Conservation (phyloP, 139 green algal genomes). For the Zygnema cylindricum region DNA sequence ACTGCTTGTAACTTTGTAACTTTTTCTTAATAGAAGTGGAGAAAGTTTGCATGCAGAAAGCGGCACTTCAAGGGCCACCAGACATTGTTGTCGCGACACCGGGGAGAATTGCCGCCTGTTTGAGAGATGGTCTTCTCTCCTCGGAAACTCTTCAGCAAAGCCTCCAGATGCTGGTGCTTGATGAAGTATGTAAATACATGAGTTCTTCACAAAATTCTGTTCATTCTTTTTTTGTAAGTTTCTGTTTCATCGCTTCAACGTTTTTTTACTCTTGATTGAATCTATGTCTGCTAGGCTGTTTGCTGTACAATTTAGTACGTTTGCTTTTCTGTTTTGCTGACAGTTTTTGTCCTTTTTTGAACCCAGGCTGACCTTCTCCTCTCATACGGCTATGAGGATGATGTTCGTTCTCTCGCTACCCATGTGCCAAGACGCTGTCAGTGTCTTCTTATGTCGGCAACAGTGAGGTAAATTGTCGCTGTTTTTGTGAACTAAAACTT, state of each 20-base stretch:
- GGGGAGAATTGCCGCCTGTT: slow-evolving; percentile 66
- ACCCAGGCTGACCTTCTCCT: too few species aligned
- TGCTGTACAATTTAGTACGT: too few species aligned
- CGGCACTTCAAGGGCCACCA: slow-evolving; percentile 64
- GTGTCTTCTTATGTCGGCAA: too few species aligned
- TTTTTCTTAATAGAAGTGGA: not conserved
- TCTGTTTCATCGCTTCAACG: not conserved
- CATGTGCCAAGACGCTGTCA: too few species aligned
- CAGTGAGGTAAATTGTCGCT: too few species aligned
- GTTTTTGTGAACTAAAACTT: too few species aligned
- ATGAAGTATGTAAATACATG: slow-evolving; percentile 71
- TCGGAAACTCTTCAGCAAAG: slow-evolving; percentile 7
- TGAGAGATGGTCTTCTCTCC: slow-evolving; percentile 71
- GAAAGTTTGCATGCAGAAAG: slow-evolving; percentile 23
- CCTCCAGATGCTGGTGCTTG: slow-evolving; percentile 83
- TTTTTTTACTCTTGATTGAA: slow-evolving; percentile 9
- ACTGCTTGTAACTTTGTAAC: not conserved
- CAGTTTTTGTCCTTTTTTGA: too few species aligned
- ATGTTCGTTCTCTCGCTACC: too few species aligned
- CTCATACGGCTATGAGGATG: too few species aligned
- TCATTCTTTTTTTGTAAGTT: slow-evolving; percentile 19
- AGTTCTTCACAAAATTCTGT: not conserved
- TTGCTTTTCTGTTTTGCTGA: too few species aligned
- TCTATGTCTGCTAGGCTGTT: slow-evolving; percentile 10
- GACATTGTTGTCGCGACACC: slow-evolving; percentile 87